Evolutionary conservation across 257 asterid species (phyloP).

Genomic region (Nicotiana attenuata): DNA sequence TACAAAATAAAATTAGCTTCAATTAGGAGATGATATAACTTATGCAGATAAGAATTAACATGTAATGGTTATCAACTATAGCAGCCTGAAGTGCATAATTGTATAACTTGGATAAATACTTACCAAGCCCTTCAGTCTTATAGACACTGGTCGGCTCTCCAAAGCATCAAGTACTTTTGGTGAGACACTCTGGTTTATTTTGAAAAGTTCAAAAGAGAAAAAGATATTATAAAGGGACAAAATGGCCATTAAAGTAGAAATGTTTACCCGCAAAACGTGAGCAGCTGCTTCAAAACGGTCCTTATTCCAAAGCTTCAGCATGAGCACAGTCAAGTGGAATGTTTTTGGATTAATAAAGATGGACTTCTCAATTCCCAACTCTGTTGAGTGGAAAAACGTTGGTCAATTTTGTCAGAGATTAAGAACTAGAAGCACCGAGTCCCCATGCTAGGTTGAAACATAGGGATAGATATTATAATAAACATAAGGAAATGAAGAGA

Average conservation of each 20-base stretch:
- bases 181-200: conserved; percentile 47
- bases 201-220: not conserved
- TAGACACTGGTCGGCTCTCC: conserved; percentile 55
- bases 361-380: conserved; percentile 68
- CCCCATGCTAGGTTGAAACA: not conserved
- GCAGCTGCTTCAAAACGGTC: conserved; percentile 67
- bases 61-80: not conserved
- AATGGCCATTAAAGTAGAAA: conserved; percentile 1
- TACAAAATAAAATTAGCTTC: not conserved
- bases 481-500: not conserved
- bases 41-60: not conserved
- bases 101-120: conserved; percentile 22
- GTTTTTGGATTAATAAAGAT: conserved; percentile 78
- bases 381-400: conserved; percentile 32
- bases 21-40: not conserved
- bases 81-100: not conserved
- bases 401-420: not conserved
- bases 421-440: not conserved
- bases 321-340: conserved; percentile 87
- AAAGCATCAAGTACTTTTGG: conserved; percentile 64
- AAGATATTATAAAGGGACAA: not conserved
- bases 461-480: not conserved
- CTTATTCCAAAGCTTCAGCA: conserved; percentile 89
- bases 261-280: conserved; percentile 68
- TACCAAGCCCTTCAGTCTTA: conserved; percentile 88